Conservation (phyloP, 2,329 filamentous ascomycete species). For the Ophiocordyceps camponoti-rufipedis region DNA sequence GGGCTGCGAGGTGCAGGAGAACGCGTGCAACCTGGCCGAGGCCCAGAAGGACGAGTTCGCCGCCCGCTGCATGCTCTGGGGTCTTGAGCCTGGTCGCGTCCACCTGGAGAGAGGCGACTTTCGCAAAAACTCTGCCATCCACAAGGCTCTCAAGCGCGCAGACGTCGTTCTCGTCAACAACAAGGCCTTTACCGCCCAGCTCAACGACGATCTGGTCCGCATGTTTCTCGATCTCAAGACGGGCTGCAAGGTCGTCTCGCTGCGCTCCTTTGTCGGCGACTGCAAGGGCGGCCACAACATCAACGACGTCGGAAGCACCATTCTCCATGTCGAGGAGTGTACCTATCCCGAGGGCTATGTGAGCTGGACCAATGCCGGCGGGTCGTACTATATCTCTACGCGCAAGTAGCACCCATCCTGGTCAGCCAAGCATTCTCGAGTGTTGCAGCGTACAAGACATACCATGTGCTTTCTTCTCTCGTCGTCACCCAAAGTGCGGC, state of each 20-base stretch:
- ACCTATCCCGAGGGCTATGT: conserved; percentile 54
- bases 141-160: conserved; percentile 57
- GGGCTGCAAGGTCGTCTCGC: conserved; percentile 74
- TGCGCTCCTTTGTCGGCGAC: conserved; percentile 78
- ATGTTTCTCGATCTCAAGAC: conserved; percentile 89
- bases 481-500: conserved; percentile 11
- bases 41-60: conserved; percentile 68
- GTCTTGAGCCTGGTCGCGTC: conserved; percentile 62
- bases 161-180: conserved; percentile 98
- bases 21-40: conserved; percentile 66
- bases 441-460: conserved; percentile 13
- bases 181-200: conserved; percentile 75
- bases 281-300: conserved; percentile 61
- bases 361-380: conserved; percentile 77
- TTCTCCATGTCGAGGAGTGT: conserved; percentile 55
- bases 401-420: conserved; percentile 34
- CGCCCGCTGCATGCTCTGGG: conserved; percentile 79
- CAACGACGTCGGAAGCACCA: conserved; percentile 62
- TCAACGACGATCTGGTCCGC: conserved; percentile 70
- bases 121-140: conserved; percentile 50
- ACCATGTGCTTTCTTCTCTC: conserved; percentile 6
- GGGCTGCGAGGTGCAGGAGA: conserved; percentile 93
- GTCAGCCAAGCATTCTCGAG: conserved; percentile 3
- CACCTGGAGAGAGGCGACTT: conserved; percentile 73
- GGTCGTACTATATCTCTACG: conserved; percentile 75